A percentile compares a stretch with the other conserved stretches of the same genome.
phyloP scores from a whole-genome alignment of 2,329 filamentous ascomycete species.

The Pseudopithomyces chartarum region DNA sequence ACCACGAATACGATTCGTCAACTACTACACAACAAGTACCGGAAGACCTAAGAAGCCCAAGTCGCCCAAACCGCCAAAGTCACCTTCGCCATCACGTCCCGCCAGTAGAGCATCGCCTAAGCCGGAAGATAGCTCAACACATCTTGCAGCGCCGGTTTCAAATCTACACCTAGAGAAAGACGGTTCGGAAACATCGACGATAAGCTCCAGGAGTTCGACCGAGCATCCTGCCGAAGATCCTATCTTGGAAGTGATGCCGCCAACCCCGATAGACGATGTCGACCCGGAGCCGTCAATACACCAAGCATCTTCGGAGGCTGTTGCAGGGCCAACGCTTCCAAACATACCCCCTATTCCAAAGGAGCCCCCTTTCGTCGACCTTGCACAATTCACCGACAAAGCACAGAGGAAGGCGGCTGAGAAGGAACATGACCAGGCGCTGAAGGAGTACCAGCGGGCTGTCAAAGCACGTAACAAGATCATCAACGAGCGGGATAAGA shows the following conservation, averaged over 20 bases:
- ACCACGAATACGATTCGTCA: conserved; percentile 75
- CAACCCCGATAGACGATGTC: conserved; percentile 32
- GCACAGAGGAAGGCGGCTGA: conserved; percentile 70
- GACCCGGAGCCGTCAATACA: conserved; percentile 12
- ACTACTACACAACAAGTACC: conserved; percentile 88
- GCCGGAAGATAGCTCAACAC: conserved; percentile 6
- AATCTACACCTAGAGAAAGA: conserved; percentile 20
- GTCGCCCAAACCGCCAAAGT: conserved; percentile 45
- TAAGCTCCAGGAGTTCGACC: conserved; percentile 52
- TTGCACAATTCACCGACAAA: conserved; percentile 65
- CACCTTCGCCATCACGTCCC: conserved; percentile 26
- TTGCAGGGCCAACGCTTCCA: conserved; percentile 43
- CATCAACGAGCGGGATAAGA: conserved; percentile 66
- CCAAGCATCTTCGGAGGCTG: not conserved
- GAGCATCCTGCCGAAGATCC: conserved; percentile 51
- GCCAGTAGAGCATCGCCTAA: conserved; percentile 11
- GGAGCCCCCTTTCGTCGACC: conserved; percentile 61
- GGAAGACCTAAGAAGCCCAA: conserved; percentile 65
- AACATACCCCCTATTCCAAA: conserved; percentile 58
- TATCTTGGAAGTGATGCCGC: conserved; percentile 33
- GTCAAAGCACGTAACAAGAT: conserved; percentile 70
- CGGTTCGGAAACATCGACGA: conserved; percentile 13
- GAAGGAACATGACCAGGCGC: conserved; percentile 66
- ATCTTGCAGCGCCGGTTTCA: conserved; percentile 16
- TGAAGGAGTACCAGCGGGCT: conserved; percentile 69